A percentile compares a stretch with the other conserved stretches of the same genome.
phyloP scores from a whole-genome alignment of 2,329 filamentous ascomycete genomes.

The Pseudogymnoascus sp. region DNA sequence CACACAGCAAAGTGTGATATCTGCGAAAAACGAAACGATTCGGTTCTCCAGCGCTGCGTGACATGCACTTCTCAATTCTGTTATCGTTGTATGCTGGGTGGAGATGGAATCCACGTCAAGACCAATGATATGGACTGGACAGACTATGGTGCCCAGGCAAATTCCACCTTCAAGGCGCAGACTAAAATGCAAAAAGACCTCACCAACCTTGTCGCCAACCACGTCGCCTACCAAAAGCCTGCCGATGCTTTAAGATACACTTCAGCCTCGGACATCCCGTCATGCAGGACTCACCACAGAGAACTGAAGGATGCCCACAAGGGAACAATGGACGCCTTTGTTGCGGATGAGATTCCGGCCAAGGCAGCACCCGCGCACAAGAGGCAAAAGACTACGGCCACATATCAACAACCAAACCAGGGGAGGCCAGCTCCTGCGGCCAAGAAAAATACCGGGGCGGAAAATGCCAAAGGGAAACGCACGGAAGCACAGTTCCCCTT shows the following conservation, averaged over 20 bases:
- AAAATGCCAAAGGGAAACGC: neutral
- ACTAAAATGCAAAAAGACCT: neutral
- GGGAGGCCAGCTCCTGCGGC: neutral
- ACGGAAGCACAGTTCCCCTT: neutral
- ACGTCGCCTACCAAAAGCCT: neutral
- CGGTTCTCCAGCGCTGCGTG: conserved; percentile 1
- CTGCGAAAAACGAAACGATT: neutral
- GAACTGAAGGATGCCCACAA: neutral
- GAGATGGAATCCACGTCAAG: neutral
- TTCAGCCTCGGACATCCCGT: neutral
- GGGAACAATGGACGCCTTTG: neutral
- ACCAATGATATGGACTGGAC: neutral
- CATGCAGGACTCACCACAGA: neutral
- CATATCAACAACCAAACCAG: neutral
- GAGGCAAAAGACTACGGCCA: neutral
- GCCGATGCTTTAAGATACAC: neutral
- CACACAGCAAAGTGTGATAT: conserved; percentile 10
- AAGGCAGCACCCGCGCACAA: neutral
- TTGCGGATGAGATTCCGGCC: neutral
- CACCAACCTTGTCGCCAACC: no score
- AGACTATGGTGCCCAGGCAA: conserved; percentile 1
- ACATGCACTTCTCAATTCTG: neutral
- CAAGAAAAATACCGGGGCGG: neutral
- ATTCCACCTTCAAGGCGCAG: neutral
- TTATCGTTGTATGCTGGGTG: neutral